phyloP scores from a whole-genome alignment of 768 basidiomycete genomes.

The Rhodotorula babjevae region DNA sequence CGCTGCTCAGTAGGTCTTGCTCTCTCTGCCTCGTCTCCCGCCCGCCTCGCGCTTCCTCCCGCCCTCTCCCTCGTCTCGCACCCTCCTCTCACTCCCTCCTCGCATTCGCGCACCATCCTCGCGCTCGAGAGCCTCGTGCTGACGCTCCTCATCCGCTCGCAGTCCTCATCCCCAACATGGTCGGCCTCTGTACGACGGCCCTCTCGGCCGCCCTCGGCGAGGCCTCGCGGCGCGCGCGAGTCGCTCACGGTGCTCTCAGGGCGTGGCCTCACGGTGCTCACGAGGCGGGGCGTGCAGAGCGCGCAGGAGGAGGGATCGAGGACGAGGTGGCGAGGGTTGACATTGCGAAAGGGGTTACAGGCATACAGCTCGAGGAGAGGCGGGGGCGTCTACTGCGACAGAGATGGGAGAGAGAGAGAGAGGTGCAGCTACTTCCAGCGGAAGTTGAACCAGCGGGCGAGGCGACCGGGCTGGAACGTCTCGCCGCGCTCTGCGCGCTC shows the following conservation, averaged over 20 bases:
- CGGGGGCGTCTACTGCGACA: too few species aligned
- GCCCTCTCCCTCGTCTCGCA: constrained; percentile 42
- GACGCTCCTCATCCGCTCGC: constrained; percentile 34
- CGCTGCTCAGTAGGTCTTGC: constrained; percentile 35
- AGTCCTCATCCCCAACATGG: constrained; percentile 45
- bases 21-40: constrained; percentile 36
- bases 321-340: too few species aligned
- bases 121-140: constrained; percentile 9
- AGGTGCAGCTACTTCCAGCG: neutral
- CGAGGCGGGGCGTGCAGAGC: too few species aligned
- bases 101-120: constrained; percentile 38
- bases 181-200: too few species aligned
- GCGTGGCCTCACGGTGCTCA: too few species aligned
- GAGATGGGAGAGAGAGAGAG: neutral
- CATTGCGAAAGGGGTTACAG: neutral
- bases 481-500: constrained; percentile 19
- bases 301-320: too few species aligned
- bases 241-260: too few species aligned
- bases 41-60: constrained; percentile 34
- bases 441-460: constrained; percentile 23
- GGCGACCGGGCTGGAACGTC: constrained; percentile 16
- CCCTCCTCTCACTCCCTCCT: constrained; percentile 34
- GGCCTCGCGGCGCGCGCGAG: too few species aligned
- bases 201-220: too few species aligned
- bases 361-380: neutral